phyloP scores from a whole-genome alignment of 768 basidiomycete genomes.

The Auricularia auricula-judae region DNA sequence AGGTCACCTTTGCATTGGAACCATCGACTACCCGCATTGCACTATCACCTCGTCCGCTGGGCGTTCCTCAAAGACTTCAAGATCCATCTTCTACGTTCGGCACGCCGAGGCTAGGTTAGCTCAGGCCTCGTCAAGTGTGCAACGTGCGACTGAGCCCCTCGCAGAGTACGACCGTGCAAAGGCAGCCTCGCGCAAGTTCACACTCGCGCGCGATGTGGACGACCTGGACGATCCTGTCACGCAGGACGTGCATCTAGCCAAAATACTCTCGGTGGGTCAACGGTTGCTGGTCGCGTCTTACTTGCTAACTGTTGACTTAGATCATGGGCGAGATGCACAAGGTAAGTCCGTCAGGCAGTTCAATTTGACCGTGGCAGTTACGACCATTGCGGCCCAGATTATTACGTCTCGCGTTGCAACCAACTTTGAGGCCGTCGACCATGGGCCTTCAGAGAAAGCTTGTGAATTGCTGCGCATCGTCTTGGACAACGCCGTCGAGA shows the following conservation, averaged over 20 bases:
- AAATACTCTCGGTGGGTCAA: not conserved
- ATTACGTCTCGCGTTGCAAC: conserved; percentile 35
- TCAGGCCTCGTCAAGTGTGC: no score
- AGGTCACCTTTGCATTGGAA: no score
- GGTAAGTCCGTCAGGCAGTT: conserved; percentile 17
- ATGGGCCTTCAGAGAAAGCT: conserved; percentile 26
- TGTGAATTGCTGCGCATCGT: conserved; percentile 32
- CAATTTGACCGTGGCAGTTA: not conserved
- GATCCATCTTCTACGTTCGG: no score
- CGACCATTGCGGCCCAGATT: conserved; percentile 23
- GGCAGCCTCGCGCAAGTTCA: no score
- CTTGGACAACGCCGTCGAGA: conserved; percentile 31
- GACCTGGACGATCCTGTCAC: not conserved
- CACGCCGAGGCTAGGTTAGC: no score
- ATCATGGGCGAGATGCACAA: conserved; percentile 40
- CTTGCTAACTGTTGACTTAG: conserved; percentile 17
- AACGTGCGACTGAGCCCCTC: no score
- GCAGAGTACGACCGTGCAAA: no score
- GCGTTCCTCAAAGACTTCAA: no score
- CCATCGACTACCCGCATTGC: no score
- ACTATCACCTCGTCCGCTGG: no score
- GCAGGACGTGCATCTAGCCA: not conserved
- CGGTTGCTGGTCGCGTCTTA: not conserved
- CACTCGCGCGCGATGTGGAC: not conserved
- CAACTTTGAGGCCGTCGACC: conserved; percentile 38